Conservation (phyloP, 2,329 filamentous ascomycete genomes). For the Aspergillus arachidicola region DNA sequence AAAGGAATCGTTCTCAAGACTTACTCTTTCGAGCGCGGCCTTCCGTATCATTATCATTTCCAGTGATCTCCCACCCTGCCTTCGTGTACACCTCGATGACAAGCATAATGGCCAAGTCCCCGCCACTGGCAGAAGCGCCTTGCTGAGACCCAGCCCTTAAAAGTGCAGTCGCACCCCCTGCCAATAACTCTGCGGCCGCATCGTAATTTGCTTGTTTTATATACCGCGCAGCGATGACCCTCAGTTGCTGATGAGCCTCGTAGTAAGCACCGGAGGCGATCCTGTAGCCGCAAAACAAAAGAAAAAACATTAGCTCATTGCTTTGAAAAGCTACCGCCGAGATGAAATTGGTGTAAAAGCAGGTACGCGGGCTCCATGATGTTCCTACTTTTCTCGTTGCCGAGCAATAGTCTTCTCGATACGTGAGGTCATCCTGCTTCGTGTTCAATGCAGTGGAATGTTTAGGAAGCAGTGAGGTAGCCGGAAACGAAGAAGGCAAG, state of each 20-base stretch:
- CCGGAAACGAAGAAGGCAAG: neutral
- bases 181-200: constrained; percentile 84
- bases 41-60: constrained; percentile 56
- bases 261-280: constrained; percentile 93
- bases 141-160: constrained; percentile 66
- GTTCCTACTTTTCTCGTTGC: constrained; percentile 72
- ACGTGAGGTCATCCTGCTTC: constrained; percentile 41
- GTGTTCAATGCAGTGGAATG: neutral
- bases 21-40: constrained; percentile 64
- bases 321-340: neutral
- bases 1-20: constrained; percentile 12
- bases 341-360: neutral
- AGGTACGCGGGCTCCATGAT: constrained; percentile 12
- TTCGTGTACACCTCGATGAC: constrained; percentile 90
- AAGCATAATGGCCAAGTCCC: constrained; percentile 83
- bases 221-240: constrained; percentile 91
- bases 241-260: constrained; percentile 97
- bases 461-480: neutral
- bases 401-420: constrained; percentile 73
- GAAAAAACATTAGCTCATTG: constrained; percentile 1
- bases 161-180: constrained; percentile 79
- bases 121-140: constrained; percentile 90
- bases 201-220: constrained; percentile 83
- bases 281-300: constrained; percentile 46
- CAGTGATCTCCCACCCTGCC: constrained; percentile 69